These are phyloP conservation scores for Astragalus membranaceus DNA, from an alignment of 306 rosid genomes.

Conservation along the genomic window DNA sequence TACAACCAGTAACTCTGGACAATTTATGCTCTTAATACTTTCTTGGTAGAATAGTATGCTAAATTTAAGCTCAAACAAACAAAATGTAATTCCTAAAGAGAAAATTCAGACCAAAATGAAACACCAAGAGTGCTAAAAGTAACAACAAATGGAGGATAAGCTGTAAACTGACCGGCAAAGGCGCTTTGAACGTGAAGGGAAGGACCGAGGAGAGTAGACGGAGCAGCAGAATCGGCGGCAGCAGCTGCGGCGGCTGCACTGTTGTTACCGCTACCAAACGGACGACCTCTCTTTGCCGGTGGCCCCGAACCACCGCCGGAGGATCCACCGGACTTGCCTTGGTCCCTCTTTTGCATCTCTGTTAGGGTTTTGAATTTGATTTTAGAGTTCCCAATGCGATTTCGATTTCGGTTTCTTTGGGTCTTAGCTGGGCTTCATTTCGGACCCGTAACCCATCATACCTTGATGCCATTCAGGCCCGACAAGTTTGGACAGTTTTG, in stretches of 20 bases:
- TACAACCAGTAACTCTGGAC: neutral
- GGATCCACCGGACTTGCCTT: constrained; percentile 55
- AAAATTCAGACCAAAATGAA: neutral
- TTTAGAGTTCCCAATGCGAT: neutral
- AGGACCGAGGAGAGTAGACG: constrained; percentile 81
- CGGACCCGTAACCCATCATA: neutral
- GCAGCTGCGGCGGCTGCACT: constrained; percentile 51
- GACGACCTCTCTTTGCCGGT: constrained; percentile 88
- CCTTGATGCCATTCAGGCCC: neutral
- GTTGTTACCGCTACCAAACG: constrained; percentile 70
- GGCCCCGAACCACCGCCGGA: constrained; percentile 63
- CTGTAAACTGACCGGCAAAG: constrained; percentile 64
- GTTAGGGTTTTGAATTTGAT: constrained; percentile 3
- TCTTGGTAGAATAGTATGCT: neutral
- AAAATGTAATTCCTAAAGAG: neutral
- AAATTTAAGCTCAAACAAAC: neutral
- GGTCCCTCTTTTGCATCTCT: constrained; percentile 95
- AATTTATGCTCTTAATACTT: neutral
- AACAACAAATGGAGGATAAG: neutral
- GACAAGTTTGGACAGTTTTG: neutral
- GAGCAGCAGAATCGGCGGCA: constrained; percentile 64
- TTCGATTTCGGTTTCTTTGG: neutral
- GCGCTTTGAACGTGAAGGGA: constrained; percentile 89
- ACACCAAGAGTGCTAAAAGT: neutral
- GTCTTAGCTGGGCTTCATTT: neutral